phyloP scores from a whole-genome alignment of 768 basidiomycete genomes.

The Collybia sordida region DNA sequence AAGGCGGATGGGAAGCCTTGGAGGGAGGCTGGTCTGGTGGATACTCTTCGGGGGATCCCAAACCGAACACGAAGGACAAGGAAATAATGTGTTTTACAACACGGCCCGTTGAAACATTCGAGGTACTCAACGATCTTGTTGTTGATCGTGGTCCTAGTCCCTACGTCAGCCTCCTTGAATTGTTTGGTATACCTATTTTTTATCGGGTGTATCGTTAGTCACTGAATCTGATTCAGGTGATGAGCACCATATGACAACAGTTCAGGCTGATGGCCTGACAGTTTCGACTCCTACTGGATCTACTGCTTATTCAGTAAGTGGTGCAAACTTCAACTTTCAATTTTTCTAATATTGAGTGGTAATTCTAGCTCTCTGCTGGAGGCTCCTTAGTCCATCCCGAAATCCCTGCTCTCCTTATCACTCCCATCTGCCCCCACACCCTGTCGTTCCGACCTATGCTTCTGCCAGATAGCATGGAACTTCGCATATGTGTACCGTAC shows the following conservation, averaged over 20 bases:
- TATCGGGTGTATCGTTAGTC: neutral
- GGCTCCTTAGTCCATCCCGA: slow-evolving; percentile 98
- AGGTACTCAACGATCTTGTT: slow-evolving; percentile 94
- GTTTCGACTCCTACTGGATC: slow-evolving; percentile 98
- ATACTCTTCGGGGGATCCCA: slow-evolving; percentile 39
- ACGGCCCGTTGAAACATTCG: slow-evolving; percentile 92
- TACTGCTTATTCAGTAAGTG: slow-evolving; percentile 91
- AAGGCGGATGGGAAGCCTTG: slow-evolving; percentile 94
- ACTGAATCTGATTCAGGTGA: slow-evolving; percentile 61
- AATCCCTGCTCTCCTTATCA: slow-evolving; percentile 94
- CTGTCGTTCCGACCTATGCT: slow-evolving; percentile 99
- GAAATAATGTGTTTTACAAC: slow-evolving; percentile 99
- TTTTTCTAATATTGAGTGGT: slow-evolving; percentile 5
- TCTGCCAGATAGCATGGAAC: slow-evolving; percentile 96
- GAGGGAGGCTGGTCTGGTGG: slow-evolving; percentile 71
- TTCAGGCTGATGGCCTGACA: slow-evolving; percentile 95
- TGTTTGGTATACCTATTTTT: slow-evolving; percentile 74
- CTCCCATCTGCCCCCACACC: slow-evolving; percentile 98
- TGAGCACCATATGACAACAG: slow-evolving; percentile 98
- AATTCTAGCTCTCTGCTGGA: slow-evolving; percentile 80
- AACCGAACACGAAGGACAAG: slow-evolving; percentile 72
- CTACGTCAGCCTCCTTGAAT: slow-evolving; percentile 91
- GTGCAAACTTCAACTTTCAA: slow-evolving; percentile 3
- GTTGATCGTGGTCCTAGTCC: slow-evolving; percentile 98
- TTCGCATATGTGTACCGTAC: slow-evolving; percentile 98